Evolutionary conservation across 208 protist species (phyloP), one percentile per base, ranked within the genome.

Genomic region (Naegleria lovaniensis): DNA sequence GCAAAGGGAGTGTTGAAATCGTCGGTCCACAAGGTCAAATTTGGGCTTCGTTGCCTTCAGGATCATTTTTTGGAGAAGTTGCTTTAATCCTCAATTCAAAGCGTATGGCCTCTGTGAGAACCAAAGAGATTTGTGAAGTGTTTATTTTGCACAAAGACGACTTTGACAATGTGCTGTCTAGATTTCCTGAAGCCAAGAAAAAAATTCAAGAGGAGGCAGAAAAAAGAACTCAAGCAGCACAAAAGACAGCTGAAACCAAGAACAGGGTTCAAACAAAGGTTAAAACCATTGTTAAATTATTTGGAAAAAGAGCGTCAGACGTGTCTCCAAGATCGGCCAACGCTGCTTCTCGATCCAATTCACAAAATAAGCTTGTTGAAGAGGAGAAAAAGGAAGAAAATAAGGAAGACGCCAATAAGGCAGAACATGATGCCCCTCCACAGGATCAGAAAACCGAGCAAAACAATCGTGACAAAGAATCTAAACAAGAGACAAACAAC

Each of bases 11-110:
- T 16, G 91, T 92, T 1, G 89, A 92, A 51, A 55, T 92, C 13
- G 89, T 92, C 0, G 16, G 38, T 7, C 38, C 9, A 16, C 76
- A 93, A 4, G 88, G 75, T 29, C 11, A 58, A n/a, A 51, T 90
- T 48, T 51, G 19, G 16, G 87, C 43, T 6, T 85, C 84, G 5
- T 84, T 93, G 0, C 0, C 16, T 0, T 40, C 11, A 22, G 92
- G 92, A 40, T 55, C 89, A n/a, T 93, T 93, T 67, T 93, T 93
- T 85, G 92, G 92, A 9, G 92, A 93, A 33, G 92, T 93, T 83
- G 92, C 92, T 6, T 67, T 93, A 86, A 33, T 93, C 5, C 13
- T 55, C 5, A 43, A 92, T 41, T 79, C 92, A 29, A 92, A 87
- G 85, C n/a, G 92, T 39, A 93, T 51, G 7, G 92, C 92, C 33